These are phyloP conservation scores for Nicotiana sylvestris DNA, from an alignment of 257 asterid genomes.

Conservation along the genomic window DNA sequence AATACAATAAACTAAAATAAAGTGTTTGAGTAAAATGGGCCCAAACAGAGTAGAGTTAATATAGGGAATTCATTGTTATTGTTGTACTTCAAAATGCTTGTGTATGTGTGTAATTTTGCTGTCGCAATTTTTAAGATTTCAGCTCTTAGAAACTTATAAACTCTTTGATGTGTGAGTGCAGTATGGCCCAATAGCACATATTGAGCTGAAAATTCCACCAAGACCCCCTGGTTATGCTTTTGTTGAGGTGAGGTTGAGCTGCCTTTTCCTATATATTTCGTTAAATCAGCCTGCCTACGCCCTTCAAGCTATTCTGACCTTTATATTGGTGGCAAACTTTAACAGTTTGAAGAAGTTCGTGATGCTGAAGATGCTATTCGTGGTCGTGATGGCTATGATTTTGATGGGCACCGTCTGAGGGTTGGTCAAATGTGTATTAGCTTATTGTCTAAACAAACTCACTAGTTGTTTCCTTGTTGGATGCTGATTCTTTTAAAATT, in stretches of 20 bases:
- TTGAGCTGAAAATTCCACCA: conserved; percentile 92
- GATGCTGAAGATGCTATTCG: conserved; percentile 99
- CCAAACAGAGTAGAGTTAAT: neutral
- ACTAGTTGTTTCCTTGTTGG: neutral
- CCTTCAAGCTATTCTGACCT: neutral
- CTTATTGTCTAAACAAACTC: neutral
- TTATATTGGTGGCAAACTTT: neutral
- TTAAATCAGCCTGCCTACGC: neutral
- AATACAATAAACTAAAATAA: neutral
- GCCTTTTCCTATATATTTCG: neutral
- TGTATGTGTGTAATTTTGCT: neutral
- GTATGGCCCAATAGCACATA: conserved; percentile 88
- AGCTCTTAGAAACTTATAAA: neutral
- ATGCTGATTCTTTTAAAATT: neutral
- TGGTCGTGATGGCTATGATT: conserved; percentile 99
- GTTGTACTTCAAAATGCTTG: neutral
- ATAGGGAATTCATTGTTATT: neutral
- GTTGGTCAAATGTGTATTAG: conserved; percentile 32
- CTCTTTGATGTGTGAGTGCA: conserved; percentile 31
- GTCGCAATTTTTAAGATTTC: neutral
- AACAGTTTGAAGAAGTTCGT: conserved; percentile 90
- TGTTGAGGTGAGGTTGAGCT: conserved; percentile 61
- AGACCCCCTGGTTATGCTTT: conserved; percentile 99
- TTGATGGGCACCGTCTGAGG: conserved; percentile 94
- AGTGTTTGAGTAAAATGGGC: neutral